phyloP scores from a whole-genome alignment of 257 asterid species.

The Lantana camara region DNA sequence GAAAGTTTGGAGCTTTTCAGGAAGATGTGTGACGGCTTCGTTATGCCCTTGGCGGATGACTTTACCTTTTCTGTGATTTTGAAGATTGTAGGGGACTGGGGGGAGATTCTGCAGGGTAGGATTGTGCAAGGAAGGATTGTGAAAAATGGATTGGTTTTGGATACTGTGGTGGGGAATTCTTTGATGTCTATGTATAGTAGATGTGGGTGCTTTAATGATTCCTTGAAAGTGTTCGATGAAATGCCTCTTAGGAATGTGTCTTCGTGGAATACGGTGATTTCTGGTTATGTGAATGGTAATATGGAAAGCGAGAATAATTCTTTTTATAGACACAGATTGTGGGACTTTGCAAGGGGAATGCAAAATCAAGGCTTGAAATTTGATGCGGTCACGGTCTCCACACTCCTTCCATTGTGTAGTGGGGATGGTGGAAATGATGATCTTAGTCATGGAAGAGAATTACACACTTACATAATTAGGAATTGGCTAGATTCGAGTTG shows the following conservation, averaged over 20 bases:
- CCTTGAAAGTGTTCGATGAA: conserved; percentile 63
- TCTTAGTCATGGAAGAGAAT: conserved; percentile 48
- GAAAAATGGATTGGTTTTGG: conserved; percentile 50
- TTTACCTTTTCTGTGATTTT: conserved; percentile 54
- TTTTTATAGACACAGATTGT: conserved; percentile 26
- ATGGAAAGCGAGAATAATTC: conserved; percentile 5
- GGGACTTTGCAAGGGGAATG: conserved; percentile 58
- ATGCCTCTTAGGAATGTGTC: conserved; percentile 53
- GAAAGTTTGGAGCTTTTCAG: conserved; percentile 54
- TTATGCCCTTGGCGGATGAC: conserved; percentile 48
- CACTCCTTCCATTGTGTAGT: conserved; percentile 49
- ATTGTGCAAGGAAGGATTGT: conserved; percentile 49
- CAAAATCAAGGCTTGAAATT: conserved; percentile 49
- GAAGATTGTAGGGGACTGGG: conserved; percentile 46
- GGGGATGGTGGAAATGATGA: conserved; percentile 23
- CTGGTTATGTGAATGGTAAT: conserved; percentile 41
- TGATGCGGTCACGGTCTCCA: conserved; percentile 56
- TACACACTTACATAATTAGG: conserved; percentile 55
- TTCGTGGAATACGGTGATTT: conserved; percentile 64
- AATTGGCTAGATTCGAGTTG: conserved; percentile 39
- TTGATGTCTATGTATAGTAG: conserved; percentile 58
- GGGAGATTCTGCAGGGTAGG: conserved; percentile 43
- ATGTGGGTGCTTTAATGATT: conserved; percentile 42
- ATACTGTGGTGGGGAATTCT: conserved; percentile 64
- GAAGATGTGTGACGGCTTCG: conserved; percentile 37